Percentiles rank a stretch among this genome's conserved stretches.
Conservation (phyloP, 2,329 filamentous ascomycete species). For the Decorospora gaudefroyi region DNA sequence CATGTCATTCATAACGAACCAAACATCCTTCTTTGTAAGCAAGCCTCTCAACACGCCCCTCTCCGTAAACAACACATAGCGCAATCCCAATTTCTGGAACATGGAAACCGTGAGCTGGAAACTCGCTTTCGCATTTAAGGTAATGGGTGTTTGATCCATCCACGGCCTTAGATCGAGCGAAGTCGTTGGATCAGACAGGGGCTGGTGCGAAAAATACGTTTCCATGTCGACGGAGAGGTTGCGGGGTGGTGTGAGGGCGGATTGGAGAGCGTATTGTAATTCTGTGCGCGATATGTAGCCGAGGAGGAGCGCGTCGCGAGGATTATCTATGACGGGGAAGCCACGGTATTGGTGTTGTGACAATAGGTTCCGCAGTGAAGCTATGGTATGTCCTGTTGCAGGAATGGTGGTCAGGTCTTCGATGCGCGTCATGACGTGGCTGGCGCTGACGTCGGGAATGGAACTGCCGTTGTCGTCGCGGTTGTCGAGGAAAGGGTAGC, state of each 20-base stretch:
- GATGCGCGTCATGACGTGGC: conserved; percentile 87
- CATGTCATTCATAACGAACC: conserved; percentile 79
- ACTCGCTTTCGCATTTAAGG: conserved; percentile 73
- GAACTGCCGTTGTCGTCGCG: conserved; percentile 66
- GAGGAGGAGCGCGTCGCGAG: conserved; percentile 75
- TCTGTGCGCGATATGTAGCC: conserved; percentile 95
- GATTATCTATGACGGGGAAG: conserved; percentile 85
- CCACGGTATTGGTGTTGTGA: conserved; percentile 78
- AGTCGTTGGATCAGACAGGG: conserved; percentile 70
- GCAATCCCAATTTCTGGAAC: conserved; percentile 90
- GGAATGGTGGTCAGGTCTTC: conserved; percentile 89
- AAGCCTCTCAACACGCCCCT: conserved; percentile 80
- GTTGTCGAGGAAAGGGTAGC: conserved; percentile 94
- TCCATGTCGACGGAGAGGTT: conserved; percentile 72
- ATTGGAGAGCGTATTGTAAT: conserved; percentile 76
- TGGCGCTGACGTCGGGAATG: conserved; percentile 82
- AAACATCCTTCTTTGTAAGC: conserved; percentile 96
- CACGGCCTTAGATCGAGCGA: conserved; percentile 90
- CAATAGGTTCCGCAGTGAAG: conserved; percentile 71
- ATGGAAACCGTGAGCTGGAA: conserved; percentile 87
- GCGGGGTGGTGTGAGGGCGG: conserved; percentile 61
- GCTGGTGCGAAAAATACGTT: conserved; percentile 82
- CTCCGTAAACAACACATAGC: conserved; percentile 87
- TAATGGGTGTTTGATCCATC: conserved; percentile 99
- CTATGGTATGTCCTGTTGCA: conserved; percentile 84